Evolutionary conservation across 2,329 filamentous ascomycete species (phyloP).

Genomic region (Neurospora crassa): DNA sequence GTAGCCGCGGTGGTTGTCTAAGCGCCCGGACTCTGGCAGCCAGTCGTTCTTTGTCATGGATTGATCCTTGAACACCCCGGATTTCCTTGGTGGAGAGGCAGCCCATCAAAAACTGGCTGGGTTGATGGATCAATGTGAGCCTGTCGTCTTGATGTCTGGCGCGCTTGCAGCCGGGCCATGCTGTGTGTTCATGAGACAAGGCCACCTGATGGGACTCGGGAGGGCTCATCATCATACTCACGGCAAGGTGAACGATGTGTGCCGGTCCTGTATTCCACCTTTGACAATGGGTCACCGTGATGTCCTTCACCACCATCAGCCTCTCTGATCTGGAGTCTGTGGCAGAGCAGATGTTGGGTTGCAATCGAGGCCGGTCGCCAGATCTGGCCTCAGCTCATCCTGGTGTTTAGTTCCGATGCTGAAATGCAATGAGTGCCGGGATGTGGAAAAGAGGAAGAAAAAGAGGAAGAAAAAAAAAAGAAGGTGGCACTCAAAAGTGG

Average conservation of each 20-base stretch:
- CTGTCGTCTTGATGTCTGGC: neutral
- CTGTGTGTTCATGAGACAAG: neutral
- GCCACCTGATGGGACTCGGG: neutral
- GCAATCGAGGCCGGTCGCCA: neutral
- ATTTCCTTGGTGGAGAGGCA: neutral
- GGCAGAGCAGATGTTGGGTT: neutral
- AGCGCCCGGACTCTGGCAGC: constrained; percentile 17
- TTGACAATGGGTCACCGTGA: too few species aligned
- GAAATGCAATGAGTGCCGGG: neutral
- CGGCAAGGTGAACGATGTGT: neutral
- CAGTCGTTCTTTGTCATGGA: constrained; percentile 16
- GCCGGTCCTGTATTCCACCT: neutral
- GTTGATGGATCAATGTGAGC: neutral
- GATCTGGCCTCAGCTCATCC: neutral
- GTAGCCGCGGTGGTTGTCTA: constrained; percentile 9
- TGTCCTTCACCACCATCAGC: too few species aligned
- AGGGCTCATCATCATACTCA: neutral
- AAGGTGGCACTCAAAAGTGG: neutral
- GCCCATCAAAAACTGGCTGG: neutral
- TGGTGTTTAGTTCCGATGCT: neutral
- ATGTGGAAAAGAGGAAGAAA: neutral
- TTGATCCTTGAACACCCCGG: neutral
- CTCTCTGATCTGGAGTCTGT: neutral
- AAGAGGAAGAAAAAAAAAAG: neutral
- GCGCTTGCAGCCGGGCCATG: neutral